These are phyloP conservation scores for Penicillium roqueforti DNA, from an alignment of 495 filamentous ascomycete species.

Conservation along the genomic window DNA sequence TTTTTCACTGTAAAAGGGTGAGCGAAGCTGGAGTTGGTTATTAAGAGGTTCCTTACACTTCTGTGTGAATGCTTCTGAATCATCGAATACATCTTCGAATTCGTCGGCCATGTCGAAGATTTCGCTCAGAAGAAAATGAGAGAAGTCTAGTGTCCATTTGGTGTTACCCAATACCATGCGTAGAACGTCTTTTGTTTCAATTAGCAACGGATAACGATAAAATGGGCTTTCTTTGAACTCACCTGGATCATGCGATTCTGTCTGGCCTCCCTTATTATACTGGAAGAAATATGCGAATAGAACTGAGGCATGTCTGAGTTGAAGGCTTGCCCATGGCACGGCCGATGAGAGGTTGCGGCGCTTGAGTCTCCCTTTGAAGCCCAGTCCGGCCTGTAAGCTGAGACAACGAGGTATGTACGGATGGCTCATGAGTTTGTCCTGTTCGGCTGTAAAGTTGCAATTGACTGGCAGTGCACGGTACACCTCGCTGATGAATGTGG, in stretches of 20 bases:
- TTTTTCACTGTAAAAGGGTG: conserved; percentile 35
- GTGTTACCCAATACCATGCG: conserved; percentile 43
- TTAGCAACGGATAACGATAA: not conserved
- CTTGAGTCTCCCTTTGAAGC: conserved; percentile 56
- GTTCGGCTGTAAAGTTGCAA: conserved; percentile 67
- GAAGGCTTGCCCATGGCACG: conserved; percentile 68
- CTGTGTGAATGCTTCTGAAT: conserved; percentile 42
- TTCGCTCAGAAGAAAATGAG: conserved; percentile 64
- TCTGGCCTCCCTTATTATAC: conserved; percentile 40
- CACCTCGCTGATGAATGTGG: conserved; percentile 58
- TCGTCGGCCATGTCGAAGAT: conserved; percentile 59
- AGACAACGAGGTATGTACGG: conserved; percentile 63
- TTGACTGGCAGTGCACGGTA: conserved; percentile 61
- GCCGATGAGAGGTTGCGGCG: conserved; percentile 60
- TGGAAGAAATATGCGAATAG: conserved; percentile 60
- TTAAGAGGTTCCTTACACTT: conserved; percentile 34
- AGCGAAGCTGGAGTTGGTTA: not conserved
- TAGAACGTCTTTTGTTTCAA: conserved; percentile 33
- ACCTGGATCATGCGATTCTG: conserved; percentile 64
- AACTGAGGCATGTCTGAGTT: conserved; percentile 65
- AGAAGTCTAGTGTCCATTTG: conserved; percentile 65
- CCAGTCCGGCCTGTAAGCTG: conserved; percentile 65
- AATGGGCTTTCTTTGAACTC: conserved; percentile 13
- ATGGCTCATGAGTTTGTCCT: conserved; percentile 67
- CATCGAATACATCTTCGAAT: conserved; percentile 37